A percentile compares a stretch with the other conserved stretches of the same genome.
Evolutionary conservation across 805 yeast genomes (phyloP).

Genomic region (Danielia oregonensis): DNA sequence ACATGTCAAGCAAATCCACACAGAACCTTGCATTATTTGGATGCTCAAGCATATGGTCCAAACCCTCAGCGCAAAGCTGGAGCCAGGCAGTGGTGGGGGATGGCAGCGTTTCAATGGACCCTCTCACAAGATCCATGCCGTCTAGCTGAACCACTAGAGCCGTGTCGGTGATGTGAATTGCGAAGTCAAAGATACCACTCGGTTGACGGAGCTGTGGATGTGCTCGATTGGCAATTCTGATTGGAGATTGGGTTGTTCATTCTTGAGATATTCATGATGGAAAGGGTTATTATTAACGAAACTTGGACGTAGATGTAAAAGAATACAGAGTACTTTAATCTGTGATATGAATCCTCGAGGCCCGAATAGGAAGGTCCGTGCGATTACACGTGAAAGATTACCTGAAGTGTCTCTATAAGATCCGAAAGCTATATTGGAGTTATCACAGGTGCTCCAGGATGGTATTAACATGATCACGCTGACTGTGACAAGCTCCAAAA

Average conservation of each 20-base stretch:
- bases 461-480: too few species aligned
- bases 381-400: not conserved
- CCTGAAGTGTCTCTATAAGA: too few species aligned
- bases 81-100: not conserved
- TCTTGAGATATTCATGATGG: not conserved
- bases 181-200: conserved; percentile 31
- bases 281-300: not conserved
- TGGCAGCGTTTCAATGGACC: not conserved
- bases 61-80: not conserved
- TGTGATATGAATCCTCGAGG: too few species aligned
- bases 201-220: conserved; percentile 9
- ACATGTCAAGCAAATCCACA: conserved; percentile 12
- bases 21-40: conserved; percentile 2
- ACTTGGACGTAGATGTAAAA: not conserved
- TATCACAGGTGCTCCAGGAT: too few species aligned
- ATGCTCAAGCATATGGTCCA: not conserved
- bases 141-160: not conserved
- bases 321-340: not conserved
- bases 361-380: not conserved
- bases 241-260: conserved; percentile 1
- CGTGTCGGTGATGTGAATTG: conserved; percentile 10
- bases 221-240: conserved; percentile 1
- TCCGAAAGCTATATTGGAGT: too few species aligned
- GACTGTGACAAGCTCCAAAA: too few species aligned
- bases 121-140: not conserved